Evolutionary conservation across 2,329 filamentous ascomycete species (phyloP).

Genomic region (Aspergillus ustus): DNA sequence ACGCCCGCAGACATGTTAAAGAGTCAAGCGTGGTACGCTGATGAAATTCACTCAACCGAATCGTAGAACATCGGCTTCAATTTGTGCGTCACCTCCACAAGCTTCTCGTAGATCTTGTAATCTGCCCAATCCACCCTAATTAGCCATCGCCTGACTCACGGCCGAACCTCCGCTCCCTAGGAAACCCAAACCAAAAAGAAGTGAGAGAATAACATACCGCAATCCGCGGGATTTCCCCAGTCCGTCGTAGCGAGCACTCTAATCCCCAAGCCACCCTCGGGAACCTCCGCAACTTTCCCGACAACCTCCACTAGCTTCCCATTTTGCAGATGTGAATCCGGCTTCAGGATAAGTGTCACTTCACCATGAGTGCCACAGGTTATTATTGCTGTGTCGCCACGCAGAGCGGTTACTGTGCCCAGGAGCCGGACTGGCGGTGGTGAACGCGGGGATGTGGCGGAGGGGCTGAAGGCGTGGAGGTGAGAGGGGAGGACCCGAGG

Average conservation of each 20-base stretch:
- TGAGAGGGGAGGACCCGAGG: constrained; percentile 83
- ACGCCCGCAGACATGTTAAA: background rate
- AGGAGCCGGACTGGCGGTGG: constrained; percentile 78
- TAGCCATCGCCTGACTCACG: background rate
- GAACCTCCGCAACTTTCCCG: constrained; percentile 49
- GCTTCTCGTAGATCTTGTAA: constrained; percentile 72
- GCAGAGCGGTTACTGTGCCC: constrained; percentile 81
- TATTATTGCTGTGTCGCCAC: constrained; percentile 78
- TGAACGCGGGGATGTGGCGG: constrained; percentile 37
- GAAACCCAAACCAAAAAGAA: background rate
- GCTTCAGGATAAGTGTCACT: constrained; percentile 74
- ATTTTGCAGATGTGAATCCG: constrained; percentile 53
- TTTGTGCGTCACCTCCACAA: constrained; percentile 84
- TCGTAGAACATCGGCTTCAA: constrained; percentile 81
- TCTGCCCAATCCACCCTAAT: constrained; percentile 57
- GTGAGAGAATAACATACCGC: constrained; percentile 37
- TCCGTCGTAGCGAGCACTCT: constrained; percentile 48
- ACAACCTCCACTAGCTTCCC: constrained; percentile 52
- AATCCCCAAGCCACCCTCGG: constrained; percentile 45
- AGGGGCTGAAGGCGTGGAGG: constrained; percentile 74
- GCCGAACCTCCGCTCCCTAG: background rate
- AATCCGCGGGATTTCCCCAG: constrained; percentile 47
- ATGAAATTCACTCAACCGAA: constrained; percentile 16
- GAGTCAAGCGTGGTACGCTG: background rate
- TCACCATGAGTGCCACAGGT: constrained; percentile 72